Conservation (phyloP, 495 filamentous ascomycete species). For the Daldinia bambusicola region DNA sequence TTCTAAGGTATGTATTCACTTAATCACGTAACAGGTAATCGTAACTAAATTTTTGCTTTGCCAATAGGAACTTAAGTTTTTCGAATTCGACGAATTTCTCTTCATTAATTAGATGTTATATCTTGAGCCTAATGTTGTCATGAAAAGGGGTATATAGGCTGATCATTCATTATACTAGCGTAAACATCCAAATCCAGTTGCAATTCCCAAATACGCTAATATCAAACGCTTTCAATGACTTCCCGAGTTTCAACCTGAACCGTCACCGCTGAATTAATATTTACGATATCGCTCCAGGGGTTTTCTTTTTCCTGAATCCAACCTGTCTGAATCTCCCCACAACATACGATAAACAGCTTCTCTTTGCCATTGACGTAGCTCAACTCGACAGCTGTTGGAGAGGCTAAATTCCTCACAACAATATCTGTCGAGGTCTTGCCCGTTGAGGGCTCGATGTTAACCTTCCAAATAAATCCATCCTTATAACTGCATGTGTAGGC, state of each 20-base stretch:
- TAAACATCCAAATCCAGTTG: constrained; percentile 19
- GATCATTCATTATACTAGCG: constrained; percentile 34
- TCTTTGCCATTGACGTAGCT: constrained; percentile 31
- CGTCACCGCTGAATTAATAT: constrained; percentile 42
- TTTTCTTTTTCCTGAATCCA: constrained; percentile 45
- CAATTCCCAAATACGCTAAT: constrained; percentile 20
- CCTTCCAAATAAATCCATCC: constrained; percentile 43
- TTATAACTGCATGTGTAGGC: constrained; percentile 46
- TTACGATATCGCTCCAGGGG: constrained; percentile 44
- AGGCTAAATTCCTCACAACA: constrained; percentile 41
- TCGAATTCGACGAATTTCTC: constrained; percentile 8
- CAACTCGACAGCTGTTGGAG: constrained; percentile 44
- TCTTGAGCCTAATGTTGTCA: constrained; percentile 6
- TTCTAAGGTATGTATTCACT: too few species aligned
- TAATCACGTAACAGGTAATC: background rate
- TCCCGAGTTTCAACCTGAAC: constrained; percentile 42
- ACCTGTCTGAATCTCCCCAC: constrained; percentile 45
- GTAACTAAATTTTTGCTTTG: background rate
- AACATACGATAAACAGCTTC: constrained; percentile 47
- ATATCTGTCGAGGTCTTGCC: constrained; percentile 33
- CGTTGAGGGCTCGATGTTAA: constrained; percentile 41
- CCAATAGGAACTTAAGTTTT: background rate
- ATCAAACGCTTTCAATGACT: constrained; percentile 20
- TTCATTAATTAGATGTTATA: constrained; percentile 12
- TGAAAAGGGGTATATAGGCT: constrained; percentile 19